Conservation (phyloP, 495 filamentous ascomycete genomes). For the Penicillium roqueforti region DNA sequence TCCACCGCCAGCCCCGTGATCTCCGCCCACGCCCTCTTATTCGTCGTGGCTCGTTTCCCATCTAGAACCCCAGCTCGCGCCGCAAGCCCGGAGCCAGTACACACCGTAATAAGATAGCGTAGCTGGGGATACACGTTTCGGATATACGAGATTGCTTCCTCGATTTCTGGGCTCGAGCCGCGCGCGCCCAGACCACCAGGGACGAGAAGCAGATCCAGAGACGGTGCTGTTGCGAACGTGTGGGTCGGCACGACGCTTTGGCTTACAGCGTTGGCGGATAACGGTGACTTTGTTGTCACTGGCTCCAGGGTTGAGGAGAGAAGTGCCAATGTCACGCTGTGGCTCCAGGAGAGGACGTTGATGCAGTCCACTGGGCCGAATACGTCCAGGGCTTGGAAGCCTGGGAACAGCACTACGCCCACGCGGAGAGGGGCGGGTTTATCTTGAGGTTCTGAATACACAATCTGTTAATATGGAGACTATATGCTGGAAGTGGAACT, state of each 20-base stretch:
- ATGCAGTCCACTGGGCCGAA: slow-evolving; percentile 62
- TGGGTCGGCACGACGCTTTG: slow-evolving; percentile 57
- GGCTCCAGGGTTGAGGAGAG: slow-evolving; percentile 51
- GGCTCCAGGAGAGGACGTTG: slow-evolving; percentile 47
- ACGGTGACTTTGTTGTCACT: slow-evolving; percentile 37
- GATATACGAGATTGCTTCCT: slow-evolving; percentile 44
- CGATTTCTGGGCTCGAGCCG: slow-evolving; percentile 12
- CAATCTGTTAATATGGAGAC: neutral
- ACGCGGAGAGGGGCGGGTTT: slow-evolving; percentile 16
- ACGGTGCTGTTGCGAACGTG: slow-evolving; percentile 43
- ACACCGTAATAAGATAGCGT: slow-evolving; percentile 58
- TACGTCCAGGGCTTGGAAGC: slow-evolving; percentile 44
- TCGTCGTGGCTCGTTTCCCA: slow-evolving; percentile 53
- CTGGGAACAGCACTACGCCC: slow-evolving; percentile 29
- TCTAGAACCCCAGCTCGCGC: slow-evolving; percentile 57
- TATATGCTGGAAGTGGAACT: neutral
- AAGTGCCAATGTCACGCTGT: slow-evolving; percentile 42
- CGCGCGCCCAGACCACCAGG: slow-evolving; percentile 60
- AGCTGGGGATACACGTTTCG: slow-evolving; percentile 36
- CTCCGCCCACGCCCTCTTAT: slow-evolving; percentile 24
- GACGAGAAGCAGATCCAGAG: slow-evolving; percentile 60
- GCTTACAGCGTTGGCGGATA: slow-evolving; percentile 20
- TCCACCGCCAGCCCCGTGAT: slow-evolving; percentile 36
- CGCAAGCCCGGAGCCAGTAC: slow-evolving; percentile 52
- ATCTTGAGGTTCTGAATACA: neutral